Evolutionary conservation across 345 rosid species (phyloP).

Genomic region (Firmiana major): DNA sequence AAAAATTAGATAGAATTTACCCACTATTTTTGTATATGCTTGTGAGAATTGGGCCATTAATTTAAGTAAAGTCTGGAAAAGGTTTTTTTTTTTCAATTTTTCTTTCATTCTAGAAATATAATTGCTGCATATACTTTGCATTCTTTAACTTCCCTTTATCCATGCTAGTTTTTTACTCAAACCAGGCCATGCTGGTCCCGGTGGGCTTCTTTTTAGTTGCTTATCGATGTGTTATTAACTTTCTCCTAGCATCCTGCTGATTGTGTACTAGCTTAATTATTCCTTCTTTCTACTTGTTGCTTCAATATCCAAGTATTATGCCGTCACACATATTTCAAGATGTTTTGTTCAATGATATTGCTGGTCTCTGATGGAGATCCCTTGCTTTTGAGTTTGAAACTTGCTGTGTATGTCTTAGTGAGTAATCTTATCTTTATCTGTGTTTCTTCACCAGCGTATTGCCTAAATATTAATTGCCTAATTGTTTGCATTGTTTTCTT

Average conservation of each 20-base stretch:
- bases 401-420: constrained; percentile 95
- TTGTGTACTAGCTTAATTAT: neutral
- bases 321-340: constrained; percentile 84
- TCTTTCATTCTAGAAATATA: neutral
- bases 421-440: constrained; percentile 27
- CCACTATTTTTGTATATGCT: neutral
- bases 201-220: neutral
- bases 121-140: neutral
- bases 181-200: neutral
- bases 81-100: neutral
- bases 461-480: neutral
- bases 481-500: neutral
- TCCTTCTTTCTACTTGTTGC: constrained; percentile 4
- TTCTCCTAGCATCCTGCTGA: neutral
- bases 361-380: constrained; percentile 90
- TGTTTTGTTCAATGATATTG: constrained; percentile 91
- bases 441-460: neutral
- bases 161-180: neutral
- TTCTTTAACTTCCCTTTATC: neutral
- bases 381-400: constrained; percentile 87
- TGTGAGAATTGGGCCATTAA: neutral
- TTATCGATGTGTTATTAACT: neutral
- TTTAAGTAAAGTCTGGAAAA: neutral
- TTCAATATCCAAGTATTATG: constrained; percentile 61
- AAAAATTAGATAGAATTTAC: no score